These are phyloP conservation scores for Lactarius tabidus DNA, from an alignment of 768 basidiomycete species.

Conservation along the genomic window DNA sequence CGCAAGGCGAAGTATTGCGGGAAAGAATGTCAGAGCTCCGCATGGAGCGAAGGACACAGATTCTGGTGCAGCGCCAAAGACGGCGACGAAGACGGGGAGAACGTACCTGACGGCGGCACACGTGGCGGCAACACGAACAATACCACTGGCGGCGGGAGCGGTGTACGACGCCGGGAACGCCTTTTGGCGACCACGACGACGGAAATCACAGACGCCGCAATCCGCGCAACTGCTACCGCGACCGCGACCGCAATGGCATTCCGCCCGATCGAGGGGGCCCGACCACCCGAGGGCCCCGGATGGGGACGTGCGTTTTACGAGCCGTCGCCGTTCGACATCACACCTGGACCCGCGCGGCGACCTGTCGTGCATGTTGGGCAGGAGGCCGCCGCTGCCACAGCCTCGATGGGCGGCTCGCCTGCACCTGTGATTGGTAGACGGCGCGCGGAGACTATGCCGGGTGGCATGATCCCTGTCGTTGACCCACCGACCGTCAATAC, in stretches of 20 bases:
- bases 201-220: slow-evolving; percentile 23
- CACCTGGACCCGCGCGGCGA: slow-evolving; percentile 14
- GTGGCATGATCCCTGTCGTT: slow-evolving; percentile 25
- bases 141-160: neutral
- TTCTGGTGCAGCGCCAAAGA: slow-evolving; percentile 86
- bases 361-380: slow-evolving; percentile 22
- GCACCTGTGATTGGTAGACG: slow-evolving; percentile 16
- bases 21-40: slow-evolving; percentile 93
- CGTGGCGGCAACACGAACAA: neutral
- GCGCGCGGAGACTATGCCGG: slow-evolving; percentile 27
- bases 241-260: slow-evolving; percentile 22
- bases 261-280: slow-evolving; percentile 20
- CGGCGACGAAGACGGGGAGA: slow-evolving; percentile 40
- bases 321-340: slow-evolving; percentile 21
- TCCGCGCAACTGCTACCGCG: slow-evolving; percentile 20
- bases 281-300: slow-evolving; percentile 18
- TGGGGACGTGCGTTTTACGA: slow-evolving; percentile 27
- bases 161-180: slow-evolving; percentile 17
- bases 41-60: slow-evolving; percentile 94
- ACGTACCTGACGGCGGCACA: slow-evolving; percentile 18
- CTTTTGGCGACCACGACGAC: slow-evolving; percentile 26
- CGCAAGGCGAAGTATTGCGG: slow-evolving; percentile 98
- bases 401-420: neutral
- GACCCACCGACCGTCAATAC: no score
- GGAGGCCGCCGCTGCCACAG: slow-evolving; percentile 14